phyloP scores from a whole-genome alignment of 2,329 filamentous ascomycete genomes.

The Ophiosphaerella korrae region DNA sequence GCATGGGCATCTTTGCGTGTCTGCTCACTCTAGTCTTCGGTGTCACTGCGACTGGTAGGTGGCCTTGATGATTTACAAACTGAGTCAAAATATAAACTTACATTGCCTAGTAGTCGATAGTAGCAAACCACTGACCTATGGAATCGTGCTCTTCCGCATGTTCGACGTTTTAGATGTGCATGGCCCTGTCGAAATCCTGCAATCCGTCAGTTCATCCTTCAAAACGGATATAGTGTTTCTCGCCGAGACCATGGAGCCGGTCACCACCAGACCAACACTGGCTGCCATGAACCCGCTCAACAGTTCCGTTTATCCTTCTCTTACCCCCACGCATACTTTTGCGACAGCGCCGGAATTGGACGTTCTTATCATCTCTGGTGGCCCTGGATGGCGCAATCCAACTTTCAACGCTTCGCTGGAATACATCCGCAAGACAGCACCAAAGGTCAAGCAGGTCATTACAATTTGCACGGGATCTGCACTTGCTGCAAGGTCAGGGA shows the following conservation, averaged over 20 bases:
- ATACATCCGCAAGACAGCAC: conserved; percentile 56
- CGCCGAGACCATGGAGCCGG: conserved; percentile 35
- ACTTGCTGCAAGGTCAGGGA: conserved; percentile 61
- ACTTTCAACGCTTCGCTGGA: conserved; percentile 45
- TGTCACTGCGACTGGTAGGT: conserved; percentile 2
- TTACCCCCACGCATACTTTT: conserved; percentile 60
- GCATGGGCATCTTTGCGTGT: not conserved
- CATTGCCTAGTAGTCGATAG: conserved; percentile 3
- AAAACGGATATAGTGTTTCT: conserved; percentile 28
- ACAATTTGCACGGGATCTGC: conserved; percentile 69
- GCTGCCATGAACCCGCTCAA: conserved; percentile 31
- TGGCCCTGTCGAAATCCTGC: conserved; percentile 53
- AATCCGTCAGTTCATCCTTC: conserved; percentile 27
- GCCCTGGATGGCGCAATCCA: conserved; percentile 52
- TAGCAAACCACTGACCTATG: conserved; percentile 26
- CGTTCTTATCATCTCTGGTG: conserved; percentile 69
- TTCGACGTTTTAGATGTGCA: conserved; percentile 35
- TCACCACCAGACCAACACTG: conserved; percentile 26
- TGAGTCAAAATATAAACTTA: not conserved
- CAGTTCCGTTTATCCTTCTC: conserved; percentile 39
- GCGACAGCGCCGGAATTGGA: conserved; percentile 59
- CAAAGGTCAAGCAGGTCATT: conserved; percentile 60
- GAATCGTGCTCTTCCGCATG: conserved; percentile 36
- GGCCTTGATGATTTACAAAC: not conserved
- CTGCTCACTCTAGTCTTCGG: not conserved